Conservation (phyloP, 352 stramenopile species). For the Globisporangium spiculum region DNA sequence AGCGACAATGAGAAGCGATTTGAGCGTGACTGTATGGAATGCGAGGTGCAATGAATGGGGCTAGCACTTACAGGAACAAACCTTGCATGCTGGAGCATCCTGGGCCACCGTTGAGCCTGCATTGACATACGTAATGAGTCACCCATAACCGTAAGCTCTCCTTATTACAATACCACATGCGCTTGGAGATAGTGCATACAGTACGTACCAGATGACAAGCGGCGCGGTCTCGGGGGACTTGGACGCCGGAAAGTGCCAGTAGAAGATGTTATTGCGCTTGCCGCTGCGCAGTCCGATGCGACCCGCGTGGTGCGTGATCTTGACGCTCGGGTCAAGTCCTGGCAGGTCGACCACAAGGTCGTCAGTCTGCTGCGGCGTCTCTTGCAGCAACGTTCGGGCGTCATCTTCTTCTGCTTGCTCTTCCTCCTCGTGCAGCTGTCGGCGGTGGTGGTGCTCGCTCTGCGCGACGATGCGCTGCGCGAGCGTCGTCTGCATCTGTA, state of each 20-base stretch:
- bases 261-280: conserved; percentile 68
- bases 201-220: conserved; percentile 63
- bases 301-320: conserved; percentile 68
- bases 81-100: conserved; percentile 84
- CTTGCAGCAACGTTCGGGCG: not conserved
- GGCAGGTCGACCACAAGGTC: conserved; percentile 53
- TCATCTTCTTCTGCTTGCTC: not conserved
- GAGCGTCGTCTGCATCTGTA: conserved; percentile 6
- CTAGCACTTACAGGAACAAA: conserved; percentile 51
- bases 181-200: not conserved
- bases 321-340: conserved; percentile 41
- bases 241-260: conserved; percentile 72
- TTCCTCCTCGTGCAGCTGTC: conserved; percentile 11
- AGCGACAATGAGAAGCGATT: not conserved
- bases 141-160: not conserved
- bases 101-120: conserved; percentile 74
- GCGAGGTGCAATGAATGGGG: not conserved
- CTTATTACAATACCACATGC: not conserved
- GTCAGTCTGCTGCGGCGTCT: conserved; percentile 4
- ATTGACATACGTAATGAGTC: not conserved
- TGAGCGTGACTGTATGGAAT: not conserved
- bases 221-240: conserved; percentile 44
- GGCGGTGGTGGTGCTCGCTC: conserved; percentile 11
- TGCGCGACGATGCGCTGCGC: conserved; percentile 31
- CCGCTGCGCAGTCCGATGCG: conserved; percentile 46